Evolutionary conservation across 306 rosid species (phyloP), one percentile per base, ranked within the genome.

Genomic region (Lathyrus tuberosus): DNA sequence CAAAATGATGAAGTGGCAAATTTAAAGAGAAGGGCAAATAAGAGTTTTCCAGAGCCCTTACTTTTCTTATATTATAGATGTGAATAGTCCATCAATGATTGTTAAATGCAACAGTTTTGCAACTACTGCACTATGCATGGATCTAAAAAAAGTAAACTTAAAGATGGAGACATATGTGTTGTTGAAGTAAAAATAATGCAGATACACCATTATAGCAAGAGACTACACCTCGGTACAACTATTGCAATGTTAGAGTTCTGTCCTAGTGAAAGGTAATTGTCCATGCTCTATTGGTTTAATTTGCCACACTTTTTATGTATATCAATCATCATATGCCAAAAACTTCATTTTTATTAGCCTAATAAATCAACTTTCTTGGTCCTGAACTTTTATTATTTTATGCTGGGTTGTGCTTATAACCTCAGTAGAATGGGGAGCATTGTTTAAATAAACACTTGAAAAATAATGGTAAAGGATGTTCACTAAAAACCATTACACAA

Each of bases 111-210:
- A n/a, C n/a, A n/a, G n/a, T n/a, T n/a, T n/a, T n/a, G n/a, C n/a
- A n/a, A n/a, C n/a, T n/a, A n/a, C n/a, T n/a, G n/a, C n/a, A n/a
- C n/a, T n/a, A n/a, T n/a, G n/a, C n/a, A n/a, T n/a, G n/a, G n/a
- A n/a, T n/a, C n/a, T n/a, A n/a, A n/a, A n/a, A n/a, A n/a, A n/a
- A n/a, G n/a, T n/a, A n/a, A n/a, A n/a, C n/a, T n/a, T 86, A 90
- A 88, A 79, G 98, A 94, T 65, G 98, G 98, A 74, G 98, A 94
- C 71, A 26, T 94, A 44, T 86, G 94, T 43, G 95, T 87, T 30
- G 96, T 84, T 56, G 95, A 88, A 73, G 89, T 94, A 72, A 90
- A 87, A 84, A 90, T 88, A 79, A 94, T 94, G 98, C 95, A 82
- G 84, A 80, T 94, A 66, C 65, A 71, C 84, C 98, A 94, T 75